Base-by-base conservation (phyloP, 768 basidiomycete genomes). In the Podaxis rugospora region DNA sequence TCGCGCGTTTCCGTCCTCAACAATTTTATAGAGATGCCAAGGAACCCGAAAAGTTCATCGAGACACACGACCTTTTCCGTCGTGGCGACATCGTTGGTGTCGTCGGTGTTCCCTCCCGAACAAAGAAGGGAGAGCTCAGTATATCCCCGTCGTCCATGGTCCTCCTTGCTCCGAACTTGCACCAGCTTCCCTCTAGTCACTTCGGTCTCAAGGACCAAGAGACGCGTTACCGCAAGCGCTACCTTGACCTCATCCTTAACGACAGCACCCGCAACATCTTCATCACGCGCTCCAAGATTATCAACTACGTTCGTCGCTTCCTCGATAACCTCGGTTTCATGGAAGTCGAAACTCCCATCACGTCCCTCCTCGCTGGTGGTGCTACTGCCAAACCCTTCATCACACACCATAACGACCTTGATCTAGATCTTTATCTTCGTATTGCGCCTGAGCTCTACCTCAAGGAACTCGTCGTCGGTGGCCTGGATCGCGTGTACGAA, bases 301-400 rank as follows among this genome's bases (percentile, higher is more conserved):
- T 99, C 77, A 94, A 93, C 80, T 96, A 97, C 74, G 78, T 97
- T 66, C 87, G 97, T 49, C 89, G 88, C 65, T 99, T 85, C 83
- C 76, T 99, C 59, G 95, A 97, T 72, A 76, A 81, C 66, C 84
- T 90, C 21, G 97, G 96, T 47, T 99, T 99, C 82, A 86, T 98
- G 75, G 97, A 99, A 76, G 95, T 98, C 64, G 96, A 99, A 76
- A 99, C 97, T 1, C 97, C 97, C 5, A 97, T 99, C 82, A 99
- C 92, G 76, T 95, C 90, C 69, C 84, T 97, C 80, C 84, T 92
- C 66, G 97, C 97, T 1, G 97, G 97, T 27, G 97, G 97, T 58
- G 97, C 97, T 13, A 98, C 95, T 1, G 97, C 97, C 67, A 98
- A 98, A 82, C 97, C 97, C 2, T 99, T 99, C 79, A 71, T 99